Percentiles rank a stretch among this genome's conserved stretches.
Evolutionary conservation across 2,329 filamentous ascomycete species (phyloP).

Genomic region (Pseudogymnoascus sp.): DNA sequence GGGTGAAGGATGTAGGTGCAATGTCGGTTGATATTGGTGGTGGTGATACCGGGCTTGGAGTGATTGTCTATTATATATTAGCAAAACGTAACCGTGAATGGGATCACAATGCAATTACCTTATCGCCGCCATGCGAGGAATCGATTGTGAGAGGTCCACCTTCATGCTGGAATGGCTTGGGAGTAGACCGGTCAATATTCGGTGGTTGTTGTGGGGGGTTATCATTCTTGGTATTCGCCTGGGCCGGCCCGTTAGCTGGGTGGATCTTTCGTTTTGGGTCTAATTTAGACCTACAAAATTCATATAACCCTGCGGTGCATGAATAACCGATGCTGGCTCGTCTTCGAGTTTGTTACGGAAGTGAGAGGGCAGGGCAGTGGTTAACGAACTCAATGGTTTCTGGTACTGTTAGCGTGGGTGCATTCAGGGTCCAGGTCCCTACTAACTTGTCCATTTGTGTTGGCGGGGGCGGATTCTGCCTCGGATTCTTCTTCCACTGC

Average conservation of each 20-base stretch:
- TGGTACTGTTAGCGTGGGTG: background rate
- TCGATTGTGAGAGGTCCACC: background rate
- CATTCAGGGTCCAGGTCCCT: conserved; percentile 1
- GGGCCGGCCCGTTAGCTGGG: background rate
- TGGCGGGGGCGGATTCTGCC: conserved; percentile 29
- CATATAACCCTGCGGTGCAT: conserved; percentile 75
- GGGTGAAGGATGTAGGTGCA: conserved; percentile 54
- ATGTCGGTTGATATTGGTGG: conserved; percentile 72
- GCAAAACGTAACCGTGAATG: background rate
- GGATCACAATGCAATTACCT: conserved; percentile 16
- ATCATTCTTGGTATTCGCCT: conserved; percentile 17
- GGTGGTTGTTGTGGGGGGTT: conserved; percentile 14
- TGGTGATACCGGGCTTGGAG: conserved; percentile 34
- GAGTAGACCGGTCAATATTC: conserved; percentile 8
- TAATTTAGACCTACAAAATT: conserved; percentile 56
- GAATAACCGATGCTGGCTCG: conserved; percentile 82
- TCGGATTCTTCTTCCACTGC: conserved; percentile 48
- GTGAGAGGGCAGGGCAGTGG: conserved; percentile 48
- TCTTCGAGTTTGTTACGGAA: conserved; percentile 56
- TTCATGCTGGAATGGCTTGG: conserved; percentile 6
- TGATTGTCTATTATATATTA: conserved; percentile 17
- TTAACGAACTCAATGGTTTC: conserved; percentile 24
- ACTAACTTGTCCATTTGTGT: conserved; percentile 19
- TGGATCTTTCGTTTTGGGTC: background rate
- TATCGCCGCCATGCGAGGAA: conserved; percentile 17